These are phyloP conservation scores for Xylaria sp. DNA, from an alignment of 2,329 filamentous ascomycete species.

Conservation along the genomic window DNA sequence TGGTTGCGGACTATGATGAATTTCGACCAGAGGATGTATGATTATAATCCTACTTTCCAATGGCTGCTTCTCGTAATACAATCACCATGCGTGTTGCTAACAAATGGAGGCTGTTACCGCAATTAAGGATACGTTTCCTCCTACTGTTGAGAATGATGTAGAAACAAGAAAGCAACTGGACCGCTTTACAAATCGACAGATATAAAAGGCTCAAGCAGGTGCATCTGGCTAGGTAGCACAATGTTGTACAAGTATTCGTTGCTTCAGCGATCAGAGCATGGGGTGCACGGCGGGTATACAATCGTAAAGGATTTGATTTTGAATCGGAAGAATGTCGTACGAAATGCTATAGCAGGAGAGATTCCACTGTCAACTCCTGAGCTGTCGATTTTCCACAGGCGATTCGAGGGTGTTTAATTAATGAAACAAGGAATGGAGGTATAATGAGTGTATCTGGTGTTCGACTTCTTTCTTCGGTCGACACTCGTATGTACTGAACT, in stretches of 20 bases:
- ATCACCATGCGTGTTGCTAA: constrained; percentile 42
- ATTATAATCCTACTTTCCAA: constrained; percentile 48
- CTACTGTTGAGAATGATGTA: constrained; percentile 38
- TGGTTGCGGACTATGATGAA: constrained; percentile 54
- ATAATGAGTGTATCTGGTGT: constrained; percentile 24
- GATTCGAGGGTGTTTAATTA: constrained; percentile 15
- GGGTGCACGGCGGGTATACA: constrained; percentile 22
- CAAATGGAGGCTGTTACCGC: constrained; percentile 44
- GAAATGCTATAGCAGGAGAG: constrained; percentile 30
- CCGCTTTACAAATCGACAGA: constrained; percentile 26
- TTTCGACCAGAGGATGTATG: constrained; percentile 41
- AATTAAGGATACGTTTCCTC: constrained; percentile 46
- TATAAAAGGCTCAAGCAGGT: constrained; percentile 16
- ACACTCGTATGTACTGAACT: constrained; percentile 15
- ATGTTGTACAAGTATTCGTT: constrained; percentile 17
- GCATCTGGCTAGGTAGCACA: constrained; percentile 27
- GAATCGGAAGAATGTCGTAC: constrained; percentile 30
- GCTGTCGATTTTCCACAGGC: constrained; percentile 17
- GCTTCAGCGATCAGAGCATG: constrained; percentile 9
- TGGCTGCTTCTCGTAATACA: constrained; percentile 45
- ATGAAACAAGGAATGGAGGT: constrained; percentile 20
- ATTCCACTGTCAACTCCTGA: constrained; percentile 23
- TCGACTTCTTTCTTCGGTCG: constrained; percentile 30
- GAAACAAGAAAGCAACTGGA: constrained; percentile 25
- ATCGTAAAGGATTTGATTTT: constrained; percentile 12